These are phyloP conservation scores for Ophidiomyces ophidiicola DNA, from an alignment of 2,329 filamentous ascomycete species.

Conservation along the genomic window DNA sequence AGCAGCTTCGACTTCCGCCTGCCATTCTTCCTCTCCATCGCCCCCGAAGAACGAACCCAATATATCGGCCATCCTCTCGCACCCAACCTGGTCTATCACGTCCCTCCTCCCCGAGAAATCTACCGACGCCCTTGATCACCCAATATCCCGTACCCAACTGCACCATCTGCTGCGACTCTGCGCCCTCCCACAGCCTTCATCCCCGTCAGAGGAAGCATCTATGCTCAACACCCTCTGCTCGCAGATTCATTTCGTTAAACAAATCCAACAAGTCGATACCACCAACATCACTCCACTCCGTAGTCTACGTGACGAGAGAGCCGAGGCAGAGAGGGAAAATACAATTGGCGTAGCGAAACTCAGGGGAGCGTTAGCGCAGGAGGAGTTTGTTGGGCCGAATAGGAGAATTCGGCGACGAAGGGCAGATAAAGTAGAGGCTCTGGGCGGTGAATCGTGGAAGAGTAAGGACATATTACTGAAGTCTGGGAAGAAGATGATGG, in stretches of 20 bases:
- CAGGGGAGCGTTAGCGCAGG: slow-evolving; percentile 28
- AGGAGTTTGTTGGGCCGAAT: slow-evolving; percentile 31
- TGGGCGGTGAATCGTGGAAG: slow-evolving; percentile 43
- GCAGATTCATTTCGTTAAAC: slow-evolving; percentile 82
- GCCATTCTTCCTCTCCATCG: not conserved
- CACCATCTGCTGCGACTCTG: slow-evolving; percentile 80
- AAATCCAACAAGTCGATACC: slow-evolving; percentile 70
- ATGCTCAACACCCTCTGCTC: slow-evolving; percentile 66
- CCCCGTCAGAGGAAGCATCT: slow-evolving; percentile 48
- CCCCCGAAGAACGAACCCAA: slow-evolving; percentile 5
- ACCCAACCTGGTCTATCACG: slow-evolving; percentile 72
- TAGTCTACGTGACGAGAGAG: slow-evolving; percentile 62
- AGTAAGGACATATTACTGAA: slow-evolving; percentile 54
- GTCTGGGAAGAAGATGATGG: slow-evolving; percentile 52
- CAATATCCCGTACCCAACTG: slow-evolving; percentile 55
- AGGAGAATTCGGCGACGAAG: slow-evolving; percentile 37
- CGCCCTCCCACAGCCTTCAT: slow-evolving; percentile 62
- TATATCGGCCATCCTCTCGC: slow-evolving; percentile 43
- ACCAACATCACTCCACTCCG: slow-evolving; percentile 58
- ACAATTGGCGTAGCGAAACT: slow-evolving; percentile 30
- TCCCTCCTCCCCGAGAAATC: slow-evolving; percentile 50
- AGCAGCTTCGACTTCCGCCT: not conserved
- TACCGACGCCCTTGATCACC: slow-evolving; percentile 20
- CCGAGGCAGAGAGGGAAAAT: slow-evolving; percentile 28
- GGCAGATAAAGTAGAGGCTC: slow-evolving; percentile 21